These are phyloP conservation scores for Dryadomyces quercus-mongolicae DNA, from an alignment of 2,329 filamentous ascomycete genomes.

Conservation along the genomic window DNA sequence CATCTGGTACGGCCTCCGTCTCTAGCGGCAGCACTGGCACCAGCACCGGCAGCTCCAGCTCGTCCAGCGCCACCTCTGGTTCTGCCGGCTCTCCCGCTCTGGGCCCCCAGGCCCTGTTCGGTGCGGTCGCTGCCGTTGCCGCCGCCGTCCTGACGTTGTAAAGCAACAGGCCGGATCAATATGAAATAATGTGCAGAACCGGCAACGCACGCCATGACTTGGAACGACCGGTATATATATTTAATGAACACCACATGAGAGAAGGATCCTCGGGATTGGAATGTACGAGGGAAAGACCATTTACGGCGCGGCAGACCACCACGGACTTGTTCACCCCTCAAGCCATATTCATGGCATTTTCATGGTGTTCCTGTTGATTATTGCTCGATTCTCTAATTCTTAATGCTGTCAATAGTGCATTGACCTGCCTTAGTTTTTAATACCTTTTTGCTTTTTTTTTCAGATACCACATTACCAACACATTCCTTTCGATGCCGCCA, in stretches of 20 bases:
- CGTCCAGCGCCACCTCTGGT: background rate
- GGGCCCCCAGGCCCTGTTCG: constrained; percentile 7
- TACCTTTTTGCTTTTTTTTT: background rate
- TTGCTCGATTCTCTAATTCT: background rate
- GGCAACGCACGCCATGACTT: background rate
- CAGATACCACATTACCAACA: background rate
- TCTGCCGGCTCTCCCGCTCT: constrained; percentile 7
- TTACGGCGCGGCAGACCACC: background rate
- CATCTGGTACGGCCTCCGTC: background rate
- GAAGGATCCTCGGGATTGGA: background rate
- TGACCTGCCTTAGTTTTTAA: background rate
- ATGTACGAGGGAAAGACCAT: background rate
- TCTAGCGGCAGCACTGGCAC: background rate
- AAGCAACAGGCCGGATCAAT: background rate
- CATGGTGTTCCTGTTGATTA: background rate
- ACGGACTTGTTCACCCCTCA: background rate
- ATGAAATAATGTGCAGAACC: background rate
- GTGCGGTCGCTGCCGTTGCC: constrained; percentile 10
- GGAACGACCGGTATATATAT: background rate
- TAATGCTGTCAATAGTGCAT: background rate
- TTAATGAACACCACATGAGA: too few species aligned
- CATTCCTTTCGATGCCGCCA: too few species aligned
- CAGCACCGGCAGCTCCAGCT: constrained; percentile 4
- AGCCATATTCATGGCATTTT: background rate
- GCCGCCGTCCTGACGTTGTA: constrained; percentile 12